These are phyloP conservation scores for Aspergillus kassunensis DNA, from an alignment of 495 filamentous ascomycete species.

Conservation along the genomic window DNA sequence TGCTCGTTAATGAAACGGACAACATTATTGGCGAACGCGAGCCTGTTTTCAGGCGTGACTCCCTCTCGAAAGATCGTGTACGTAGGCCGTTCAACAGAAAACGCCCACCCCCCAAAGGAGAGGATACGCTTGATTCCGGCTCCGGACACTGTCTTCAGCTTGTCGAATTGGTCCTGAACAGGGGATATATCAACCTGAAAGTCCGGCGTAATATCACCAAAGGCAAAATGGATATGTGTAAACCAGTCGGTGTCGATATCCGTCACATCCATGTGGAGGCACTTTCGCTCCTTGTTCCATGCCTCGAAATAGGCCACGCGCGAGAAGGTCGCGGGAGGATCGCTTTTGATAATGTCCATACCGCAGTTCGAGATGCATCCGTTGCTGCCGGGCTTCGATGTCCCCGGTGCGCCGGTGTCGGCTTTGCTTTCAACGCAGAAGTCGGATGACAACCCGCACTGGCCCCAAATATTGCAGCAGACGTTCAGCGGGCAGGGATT, in stretches of 20 bases:
- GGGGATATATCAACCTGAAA: conserved; percentile 24
- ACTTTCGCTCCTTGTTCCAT: too few species aligned
- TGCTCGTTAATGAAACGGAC: background rate
- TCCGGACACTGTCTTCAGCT: conserved; percentile 17
- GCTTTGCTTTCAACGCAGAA: conserved; percentile 36
- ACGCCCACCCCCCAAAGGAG: conserved; percentile 45
- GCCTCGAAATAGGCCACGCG: conserved; percentile 17
- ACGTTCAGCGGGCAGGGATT: conserved; percentile 27
- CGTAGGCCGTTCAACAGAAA: conserved; percentile 33
- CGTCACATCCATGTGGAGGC: too few species aligned
- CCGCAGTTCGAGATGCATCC: conserved; percentile 49
- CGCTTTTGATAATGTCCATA: conserved; percentile 30
- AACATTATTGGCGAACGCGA: conserved; percentile 14
- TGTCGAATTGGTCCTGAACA: conserved; percentile 19
- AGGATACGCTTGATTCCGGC: conserved; percentile 30
- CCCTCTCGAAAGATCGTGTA: conserved; percentile 36
- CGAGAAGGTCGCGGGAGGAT: conserved; percentile 6
- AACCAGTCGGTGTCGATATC: background rate
- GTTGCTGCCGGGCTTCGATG: conserved; percentile 23
- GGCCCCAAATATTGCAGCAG: conserved; percentile 36
- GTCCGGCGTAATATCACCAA: conserved; percentile 30
- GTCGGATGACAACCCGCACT: conserved; percentile 27
- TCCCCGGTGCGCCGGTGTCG: conserved; percentile 33
- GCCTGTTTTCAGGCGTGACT: background rate
- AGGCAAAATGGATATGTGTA: conserved; percentile 30